A percentile compares a stretch with the other conserved stretches of the same genome.
Conservation (phyloP, 768 basidiomycete species). For the Russula griseocarnosa region DNA sequence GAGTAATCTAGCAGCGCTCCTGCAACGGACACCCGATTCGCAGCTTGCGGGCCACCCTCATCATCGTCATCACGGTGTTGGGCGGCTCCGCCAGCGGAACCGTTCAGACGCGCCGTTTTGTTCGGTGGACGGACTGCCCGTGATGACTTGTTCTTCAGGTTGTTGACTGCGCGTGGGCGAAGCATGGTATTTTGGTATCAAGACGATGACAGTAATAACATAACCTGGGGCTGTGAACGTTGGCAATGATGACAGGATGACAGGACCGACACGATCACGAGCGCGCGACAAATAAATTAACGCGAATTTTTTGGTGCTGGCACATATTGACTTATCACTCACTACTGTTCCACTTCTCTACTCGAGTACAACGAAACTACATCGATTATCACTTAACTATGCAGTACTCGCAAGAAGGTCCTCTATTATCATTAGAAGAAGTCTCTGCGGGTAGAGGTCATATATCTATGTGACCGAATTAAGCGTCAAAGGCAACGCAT, state of each 20-base stretch:
- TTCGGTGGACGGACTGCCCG: neutral
- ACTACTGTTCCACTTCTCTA: no score
- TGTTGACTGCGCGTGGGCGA: slow-evolving; percentile 19
- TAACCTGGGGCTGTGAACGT: neutral
- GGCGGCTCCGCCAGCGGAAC: neutral
- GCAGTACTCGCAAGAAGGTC: no score
- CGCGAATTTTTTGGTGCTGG: neutral
- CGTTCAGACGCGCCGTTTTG: neutral
- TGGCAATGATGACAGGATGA: neutral
- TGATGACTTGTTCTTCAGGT: neutral
- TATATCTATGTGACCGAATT: no score
- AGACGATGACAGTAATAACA: neutral
- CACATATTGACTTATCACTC: no score
- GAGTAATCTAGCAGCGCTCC: slow-evolving; percentile 38
- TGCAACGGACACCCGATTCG: slow-evolving; percentile 19
- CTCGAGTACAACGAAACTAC: neutral
- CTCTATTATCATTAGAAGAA: no score
- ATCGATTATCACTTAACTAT: no score
- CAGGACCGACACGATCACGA: neutral
- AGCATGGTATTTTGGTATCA: slow-evolving; percentile 12
- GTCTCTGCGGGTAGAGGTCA: no score
- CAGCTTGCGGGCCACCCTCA: neutral
- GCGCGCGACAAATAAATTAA: neutral
- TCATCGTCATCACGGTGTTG: no score
- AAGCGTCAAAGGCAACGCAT: no score